Evolutionary conservation across 176 grass and related monocot genomes (phyloP), one percentile per base, ranked within the genome.

Genomic region (Elaeis guineensis): DNA sequence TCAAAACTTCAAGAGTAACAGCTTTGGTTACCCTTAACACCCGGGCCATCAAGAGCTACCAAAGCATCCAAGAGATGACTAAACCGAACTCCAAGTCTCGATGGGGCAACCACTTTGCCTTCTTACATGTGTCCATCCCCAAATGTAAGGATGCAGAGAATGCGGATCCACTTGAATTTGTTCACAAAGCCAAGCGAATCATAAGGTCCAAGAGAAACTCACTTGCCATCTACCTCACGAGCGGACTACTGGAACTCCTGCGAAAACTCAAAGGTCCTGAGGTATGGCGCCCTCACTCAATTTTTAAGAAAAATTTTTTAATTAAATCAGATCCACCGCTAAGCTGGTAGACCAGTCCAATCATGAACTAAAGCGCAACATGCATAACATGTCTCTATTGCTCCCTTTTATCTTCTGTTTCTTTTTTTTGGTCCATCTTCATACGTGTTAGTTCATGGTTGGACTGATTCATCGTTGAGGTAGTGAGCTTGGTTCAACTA

Each of bases 71-170:
- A 53, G 70, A 73, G 25, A 57, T 80, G 70, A 55, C 62, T 3
- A 69, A 63, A 59, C 70, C 77, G 8, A 58, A 67, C 24, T 44
- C 77, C 6, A 68, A 8, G 21, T 26, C 25, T 20, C 63, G 62
- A 17, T 80, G 77, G 77, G 77, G 77, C 50, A 80, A 80, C 17
- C 58, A 69, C 22, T 80, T 80, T 19, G 77, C 62, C 5, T 80
- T 80, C 57, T 23, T 80, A n/a, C 77, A 80, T 68, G 55, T 66
- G 49, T 29, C 77, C 8, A 15, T 80, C 29, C 70, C 77, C 0
- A 74, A 24, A 48, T 74, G 55, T 23, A 59, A 66, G 26, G 49
- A 72, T 58, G 25, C 53, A 5, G 44, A 77, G 17, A 24, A 48
- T 8, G 49, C 25, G 5, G 63, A 74, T 57, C 77, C 77, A 21